Base-by-base conservation (phyloP, 2,329 filamentous ascomycete genomes). In the Neofusicoccum ribis region DNA sequence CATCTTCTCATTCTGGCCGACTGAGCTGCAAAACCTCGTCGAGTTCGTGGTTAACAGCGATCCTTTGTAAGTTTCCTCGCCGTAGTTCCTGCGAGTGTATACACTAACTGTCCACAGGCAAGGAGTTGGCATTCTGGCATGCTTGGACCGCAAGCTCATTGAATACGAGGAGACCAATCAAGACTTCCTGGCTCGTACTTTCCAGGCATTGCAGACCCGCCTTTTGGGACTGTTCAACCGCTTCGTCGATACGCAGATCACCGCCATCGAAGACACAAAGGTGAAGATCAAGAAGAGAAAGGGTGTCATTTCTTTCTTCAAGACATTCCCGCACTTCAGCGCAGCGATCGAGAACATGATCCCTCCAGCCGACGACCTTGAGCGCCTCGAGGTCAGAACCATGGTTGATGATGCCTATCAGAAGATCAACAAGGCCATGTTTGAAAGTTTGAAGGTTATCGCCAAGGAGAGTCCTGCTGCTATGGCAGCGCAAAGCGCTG, bases 261-360 rank as follows among this genome's bases (percentile, higher is more conserved):
- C 92, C 31, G 93, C 93, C 5, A 97, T 98, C 68, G 95, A 98
- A 79, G 95, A 98, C 67, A 98, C 93, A 44, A 98, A 98, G 79
- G 94, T 99, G 77, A 97, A 97, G 82, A 93, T 97, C 79, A 97
- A 97, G 83, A 98, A 98, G 83, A 90, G 95, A 70, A 97, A 96
- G 80, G 94, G 95, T 11, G 92, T 99, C 65, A 97, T 98, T 72
- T 89, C 89, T 15, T 98, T 98, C 77, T 94, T 98, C 82, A 91
- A 92, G 69, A 90, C 94, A 46, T 98, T 98, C 82, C 95, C 94
- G 0, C 83, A 89, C 66, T 97, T 97, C 79, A 89, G 89, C n/a
- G 79, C 86, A 1, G 88, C 91, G 0, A 86, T 97, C 1, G 93
- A 97, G 78, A 93, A 89, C 72, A 93, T 96, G 87, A 84, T 97